Evolutionary conservation across 2,329 filamentous ascomycete species (phyloP).

Genomic region (Huntiella bhutanensis): DNA sequence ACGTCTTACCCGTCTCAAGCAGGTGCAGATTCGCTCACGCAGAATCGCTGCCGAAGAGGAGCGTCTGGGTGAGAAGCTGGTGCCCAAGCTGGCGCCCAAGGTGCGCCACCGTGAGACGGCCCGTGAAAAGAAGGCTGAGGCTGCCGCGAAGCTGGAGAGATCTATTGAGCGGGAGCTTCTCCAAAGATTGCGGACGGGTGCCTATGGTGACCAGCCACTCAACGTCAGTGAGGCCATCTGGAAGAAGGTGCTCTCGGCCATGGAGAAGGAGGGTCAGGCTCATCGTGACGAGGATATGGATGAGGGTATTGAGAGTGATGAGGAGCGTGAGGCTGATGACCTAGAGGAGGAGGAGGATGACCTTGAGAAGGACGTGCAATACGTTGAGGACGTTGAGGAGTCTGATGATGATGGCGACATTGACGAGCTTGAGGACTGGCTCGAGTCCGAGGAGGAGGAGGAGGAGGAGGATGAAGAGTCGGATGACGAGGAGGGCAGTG

Average conservation of each 20-base stretch:
- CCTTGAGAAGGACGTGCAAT: conserved; percentile 66
- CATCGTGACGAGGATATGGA: conserved; percentile 73
- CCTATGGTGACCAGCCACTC: conserved; percentile 83
- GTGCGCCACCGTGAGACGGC: conserved; percentile 58
- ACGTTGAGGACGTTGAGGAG: conserved; percentile 78
- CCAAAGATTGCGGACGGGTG: conserved; percentile 73
- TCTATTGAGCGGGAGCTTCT: conserved; percentile 92
- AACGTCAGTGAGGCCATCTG: conserved; percentile 92
- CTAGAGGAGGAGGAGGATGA: conserved; percentile 88
- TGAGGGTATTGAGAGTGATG: conserved; percentile 57
- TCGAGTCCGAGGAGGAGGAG: conserved; percentile 35
- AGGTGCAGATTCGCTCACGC: conserved; percentile 68
- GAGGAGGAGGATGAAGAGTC: conserved; percentile 37
- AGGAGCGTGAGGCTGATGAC: conserved; percentile 50
- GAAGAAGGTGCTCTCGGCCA: conserved; percentile 84
- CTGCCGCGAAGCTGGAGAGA: conserved; percentile 81
- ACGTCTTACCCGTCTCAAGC: conserved; percentile 74
- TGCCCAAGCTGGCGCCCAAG: conserved; percentile 83
- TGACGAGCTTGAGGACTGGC: conserved; percentile 65
- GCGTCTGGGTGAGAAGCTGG: conserved; percentile 68
- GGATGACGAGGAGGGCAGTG: conserved; percentile 38
- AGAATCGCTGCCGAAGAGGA: conserved; percentile 78
- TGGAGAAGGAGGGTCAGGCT: conserved; percentile 76
- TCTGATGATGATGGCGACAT: conserved; percentile 66
- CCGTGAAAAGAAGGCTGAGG: conserved; percentile 57